Evolutionary conservation across 176 grass and related monocot genomes (phyloP), one percentile per base, ranked within the genome.

Genomic region (Carex myosuroides): DNA sequence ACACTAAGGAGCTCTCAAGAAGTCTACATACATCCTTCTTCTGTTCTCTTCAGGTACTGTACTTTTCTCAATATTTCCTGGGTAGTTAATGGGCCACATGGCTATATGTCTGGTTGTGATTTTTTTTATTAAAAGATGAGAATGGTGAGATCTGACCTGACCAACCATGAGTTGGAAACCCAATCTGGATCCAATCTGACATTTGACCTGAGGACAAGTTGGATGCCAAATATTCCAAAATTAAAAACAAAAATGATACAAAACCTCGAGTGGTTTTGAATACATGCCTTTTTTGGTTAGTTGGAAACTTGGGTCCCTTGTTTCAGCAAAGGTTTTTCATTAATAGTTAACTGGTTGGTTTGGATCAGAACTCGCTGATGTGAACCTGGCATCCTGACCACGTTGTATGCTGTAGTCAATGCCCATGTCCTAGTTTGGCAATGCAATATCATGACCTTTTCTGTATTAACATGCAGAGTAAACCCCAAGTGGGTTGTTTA

Each of bases 1-100:
- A 98, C 92, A 61, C 79, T 93, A 82, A 92, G 91, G 82, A 94
- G 92, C 65, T 93, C 88, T 53, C 92, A 94, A 86, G 95, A 98
- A 98, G 92, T 98, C 41, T 98, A 93, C 74, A 98, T 98, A 20
- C 95, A 98, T 90, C 95, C 95, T 84, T 98, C 95, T 88, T 98
- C 95, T 54, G 92, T 94, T 69, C 91, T 98, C 69, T 98, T 98
- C 86, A 93, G 92, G 95, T 94, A 82, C 67, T 82, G 21, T 64
- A 64, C 39, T 84, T 81, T 87, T 81, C 81, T 41, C 21, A 21
- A 62, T 18, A 39, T 58, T 85, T 84, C 85, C 2, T 46, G 87
- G 44, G 7, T 55, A 21, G 12, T 26, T 54, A 26, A 72, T 22
- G 17, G 37, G 20, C 41, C 41, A 74, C 42, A 54, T 54, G 48